Conservation (phyloP, 2,329 filamentous ascomycete species). For the Trichoderma sp. region DNA sequence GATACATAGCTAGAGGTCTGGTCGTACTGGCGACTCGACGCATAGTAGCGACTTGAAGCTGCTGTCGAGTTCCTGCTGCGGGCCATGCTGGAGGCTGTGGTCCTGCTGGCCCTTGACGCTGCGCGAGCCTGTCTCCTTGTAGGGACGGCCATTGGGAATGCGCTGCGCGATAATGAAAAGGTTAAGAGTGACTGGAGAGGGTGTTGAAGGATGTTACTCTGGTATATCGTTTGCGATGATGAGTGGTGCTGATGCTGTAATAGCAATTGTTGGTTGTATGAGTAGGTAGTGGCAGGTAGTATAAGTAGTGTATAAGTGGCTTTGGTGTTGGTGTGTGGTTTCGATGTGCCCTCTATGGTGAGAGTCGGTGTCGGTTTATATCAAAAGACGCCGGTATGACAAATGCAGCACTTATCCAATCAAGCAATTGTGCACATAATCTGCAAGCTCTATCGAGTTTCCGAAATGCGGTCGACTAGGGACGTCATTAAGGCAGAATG, state of each 20-base stretch:
- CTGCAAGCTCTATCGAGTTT: constrained; percentile 28
- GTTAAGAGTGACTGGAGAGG: neutral
- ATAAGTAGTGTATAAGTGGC: constrained; percentile 2
- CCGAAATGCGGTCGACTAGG: constrained; percentile 6
- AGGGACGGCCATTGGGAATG: constrained; percentile 24
- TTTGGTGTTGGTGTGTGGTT: neutral
- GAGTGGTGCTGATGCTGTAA: neutral
- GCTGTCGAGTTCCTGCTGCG: constrained; percentile 24
- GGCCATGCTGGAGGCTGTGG: constrained; percentile 27
- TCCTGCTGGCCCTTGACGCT: constrained; percentile 18
- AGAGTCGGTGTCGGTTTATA: constrained; percentile 28
- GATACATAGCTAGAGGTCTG: constrained; percentile 26
- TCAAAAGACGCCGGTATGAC: constrained; percentile 1
- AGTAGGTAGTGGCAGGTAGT: neutral
- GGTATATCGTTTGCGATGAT: neutral
- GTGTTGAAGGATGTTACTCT: neutral
- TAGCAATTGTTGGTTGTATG: neutral
- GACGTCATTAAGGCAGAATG: constrained; percentile 25
- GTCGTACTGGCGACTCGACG: constrained; percentile 25
- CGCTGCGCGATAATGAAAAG: constrained; percentile 1
- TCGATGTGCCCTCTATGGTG: neutral
- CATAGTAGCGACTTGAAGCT: constrained; percentile 25
- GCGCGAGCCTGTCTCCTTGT: constrained; percentile 23
- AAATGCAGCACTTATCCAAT: constrained; percentile 20
- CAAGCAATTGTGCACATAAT: constrained; percentile 26